Conservation (phyloP, 2,329 filamentous ascomycete species). For the Phialophora verrucosa region DNA sequence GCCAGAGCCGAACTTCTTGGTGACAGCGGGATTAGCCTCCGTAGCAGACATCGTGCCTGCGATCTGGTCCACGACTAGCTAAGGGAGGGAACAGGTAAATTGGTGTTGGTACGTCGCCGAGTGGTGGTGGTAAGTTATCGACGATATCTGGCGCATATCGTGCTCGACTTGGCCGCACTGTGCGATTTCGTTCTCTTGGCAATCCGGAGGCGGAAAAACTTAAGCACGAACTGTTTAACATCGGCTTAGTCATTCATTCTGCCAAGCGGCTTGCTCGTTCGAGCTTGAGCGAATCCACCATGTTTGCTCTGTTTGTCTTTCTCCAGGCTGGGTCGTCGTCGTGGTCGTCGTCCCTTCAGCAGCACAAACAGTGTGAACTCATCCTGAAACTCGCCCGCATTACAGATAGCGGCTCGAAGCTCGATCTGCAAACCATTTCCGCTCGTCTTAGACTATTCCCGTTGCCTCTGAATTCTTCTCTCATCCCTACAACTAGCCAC, state of each 20-base stretch:
- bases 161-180: slow-evolving; percentile 2
- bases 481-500: slow-evolving; percentile 17
- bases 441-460: background rate
- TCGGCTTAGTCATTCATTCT: background rate
- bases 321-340: slow-evolving; percentile 1
- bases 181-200: slow-evolving; percentile 10
- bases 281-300: background rate
- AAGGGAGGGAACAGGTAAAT: slow-evolving; percentile 6
- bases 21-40: slow-evolving; percentile 57
- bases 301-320: slow-evolving; percentile 23
- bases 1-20: slow-evolving; percentile 98
- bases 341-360: slow-evolving; percentile 1
- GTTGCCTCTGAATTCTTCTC: slow-evolving; percentile 21
- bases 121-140: slow-evolving; percentile 5
- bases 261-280: background rate
- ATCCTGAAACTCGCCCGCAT: background rate
- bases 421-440: background rate
- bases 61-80: slow-evolving; percentile 32
- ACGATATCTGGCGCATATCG: background rate
- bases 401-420: background rate
- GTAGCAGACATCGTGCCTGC: slow-evolving; percentile 60
- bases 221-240: background rate
- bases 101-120: slow-evolving; percentile 14
- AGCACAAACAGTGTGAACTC: background rate
- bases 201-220: background rate